Evolutionary conservation across 1,284 basidiomycete genomes (phyloP).

Genomic region (Coniophora puteana): DNA sequence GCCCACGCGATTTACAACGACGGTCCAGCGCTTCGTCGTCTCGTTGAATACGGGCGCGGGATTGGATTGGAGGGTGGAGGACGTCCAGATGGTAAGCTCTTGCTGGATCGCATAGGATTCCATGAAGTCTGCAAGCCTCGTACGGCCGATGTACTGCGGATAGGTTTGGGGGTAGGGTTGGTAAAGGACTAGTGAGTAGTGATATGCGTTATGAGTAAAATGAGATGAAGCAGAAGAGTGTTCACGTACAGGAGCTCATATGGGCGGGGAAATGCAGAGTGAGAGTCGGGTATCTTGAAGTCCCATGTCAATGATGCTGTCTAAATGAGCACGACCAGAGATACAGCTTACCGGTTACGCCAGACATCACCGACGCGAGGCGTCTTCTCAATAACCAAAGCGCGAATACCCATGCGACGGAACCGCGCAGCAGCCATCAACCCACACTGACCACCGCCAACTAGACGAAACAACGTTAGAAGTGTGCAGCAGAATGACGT

Average conservation of each 20-base stretch:
- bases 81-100: constrained; percentile 57
- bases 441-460: constrained; percentile 37
- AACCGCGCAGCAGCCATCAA: constrained; percentile 33
- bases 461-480: too few species aligned
- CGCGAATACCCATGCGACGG: constrained; percentile 31
- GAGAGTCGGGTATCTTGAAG: too few species aligned
- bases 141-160: too few species aligned
- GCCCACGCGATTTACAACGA: constrained; percentile 26
- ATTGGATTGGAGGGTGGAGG: constrained; percentile 39
- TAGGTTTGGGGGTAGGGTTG: too few species aligned
- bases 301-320: background rate
- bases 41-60: constrained; percentile 34
- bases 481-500: too few species aligned
- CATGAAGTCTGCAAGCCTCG: constrained; percentile 56
- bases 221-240: background rate
- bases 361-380: constrained; percentile 30
- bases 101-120: constrained; percentile 52
- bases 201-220: background rate
- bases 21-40: constrained; percentile 31
- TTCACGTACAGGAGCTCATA: constrained; percentile 24
- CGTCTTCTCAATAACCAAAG: constrained; percentile 33
- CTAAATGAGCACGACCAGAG: constrained; percentile 6
- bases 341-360: constrained; percentile 22
- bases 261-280: constrained; percentile 19
- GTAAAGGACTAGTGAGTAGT: too few species aligned